Evolutionary conservation across 805 yeast genomes (phyloP).

Genomic region (Ogataea populi-albae): DNA sequence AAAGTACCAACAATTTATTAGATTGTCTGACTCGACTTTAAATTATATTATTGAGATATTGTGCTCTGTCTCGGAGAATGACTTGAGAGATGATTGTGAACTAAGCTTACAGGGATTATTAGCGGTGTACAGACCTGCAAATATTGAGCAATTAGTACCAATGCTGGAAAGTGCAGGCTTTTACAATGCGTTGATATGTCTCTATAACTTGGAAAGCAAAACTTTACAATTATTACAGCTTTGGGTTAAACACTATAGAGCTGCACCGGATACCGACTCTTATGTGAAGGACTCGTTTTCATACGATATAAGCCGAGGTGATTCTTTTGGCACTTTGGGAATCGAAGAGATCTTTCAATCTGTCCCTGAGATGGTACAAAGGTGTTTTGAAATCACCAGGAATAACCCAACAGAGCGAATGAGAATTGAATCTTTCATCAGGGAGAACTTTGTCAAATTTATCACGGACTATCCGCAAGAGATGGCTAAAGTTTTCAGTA

Average conservation of each 20-base stretch:
- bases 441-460: conserved; percentile 29
- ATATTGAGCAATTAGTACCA: conserved; percentile 46
- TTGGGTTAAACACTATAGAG: conserved; percentile 39
- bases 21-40: conserved; percentile 60
- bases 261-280: not conserved
- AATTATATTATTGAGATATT: conserved; percentile 47
- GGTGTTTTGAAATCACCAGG: conserved; percentile 21
- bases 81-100: conserved; percentile 59
- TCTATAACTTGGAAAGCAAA: conserved; percentile 53
- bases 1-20: conserved; percentile 79
- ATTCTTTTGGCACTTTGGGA: conserved; percentile 3
- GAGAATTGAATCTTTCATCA: conserved; percentile 28
- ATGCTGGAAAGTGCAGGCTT: conserved; percentile 54
- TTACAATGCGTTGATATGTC: conserved; percentile 53
- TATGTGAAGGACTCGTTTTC: conserved; percentile 2
- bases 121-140: conserved; percentile 60
- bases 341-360: conserved; percentile 31
- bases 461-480: conserved; percentile 31
- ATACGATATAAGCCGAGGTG: too few relatives aligned
- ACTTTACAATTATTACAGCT: conserved; percentile 52
- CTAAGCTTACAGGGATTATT: conserved; percentile 71
- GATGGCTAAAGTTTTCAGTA: conserved; percentile 37
- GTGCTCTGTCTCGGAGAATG: conserved; percentile 39
- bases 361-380: conserved; percentile 25
- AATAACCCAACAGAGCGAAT: conserved; percentile 14